These are phyloP conservation scores for Porphyra umbilicalis DNA, from an alignment of 31 red algal species.

Conservation along the genomic window DNA sequence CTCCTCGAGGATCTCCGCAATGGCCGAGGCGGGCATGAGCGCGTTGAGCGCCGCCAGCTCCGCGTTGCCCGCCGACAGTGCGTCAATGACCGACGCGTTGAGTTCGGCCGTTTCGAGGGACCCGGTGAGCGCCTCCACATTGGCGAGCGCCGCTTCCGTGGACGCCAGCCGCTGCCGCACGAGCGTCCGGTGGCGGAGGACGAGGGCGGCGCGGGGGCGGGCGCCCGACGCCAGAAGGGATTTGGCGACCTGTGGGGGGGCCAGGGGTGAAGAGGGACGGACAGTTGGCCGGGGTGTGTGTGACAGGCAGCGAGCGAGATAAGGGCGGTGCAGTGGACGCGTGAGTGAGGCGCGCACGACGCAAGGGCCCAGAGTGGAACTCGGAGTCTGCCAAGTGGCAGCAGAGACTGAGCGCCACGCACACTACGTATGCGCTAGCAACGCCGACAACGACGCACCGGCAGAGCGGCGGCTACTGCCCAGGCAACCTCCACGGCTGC, in stretches of 20 bases:
- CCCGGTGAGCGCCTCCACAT: neutral
- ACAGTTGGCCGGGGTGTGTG: neutral
- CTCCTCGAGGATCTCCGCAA: neutral
- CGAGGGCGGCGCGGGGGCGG: neutral
- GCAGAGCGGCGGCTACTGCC: no score
- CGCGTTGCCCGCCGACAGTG: neutral
- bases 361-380: no score
- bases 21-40: neutral
- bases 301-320: no score
- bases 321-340: neutral
- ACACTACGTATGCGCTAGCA: no score
- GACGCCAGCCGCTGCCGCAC: neutral
- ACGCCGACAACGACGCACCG: no score
- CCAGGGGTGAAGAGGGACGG: neutral
- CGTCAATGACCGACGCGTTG: neutral
- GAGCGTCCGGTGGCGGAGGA: neutral
- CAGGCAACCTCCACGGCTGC: no score
- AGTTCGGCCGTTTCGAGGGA: neutral
- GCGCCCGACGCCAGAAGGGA: neutral
- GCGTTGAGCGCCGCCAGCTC: neutral
- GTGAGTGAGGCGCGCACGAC: no score
- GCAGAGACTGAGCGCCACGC: no score
- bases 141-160: neutral
- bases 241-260: neutral
- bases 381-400: no score